phyloP scores from a whole-genome alignment of 1,139 yeast species.

The Lizanozyma gosingica region DNA sequence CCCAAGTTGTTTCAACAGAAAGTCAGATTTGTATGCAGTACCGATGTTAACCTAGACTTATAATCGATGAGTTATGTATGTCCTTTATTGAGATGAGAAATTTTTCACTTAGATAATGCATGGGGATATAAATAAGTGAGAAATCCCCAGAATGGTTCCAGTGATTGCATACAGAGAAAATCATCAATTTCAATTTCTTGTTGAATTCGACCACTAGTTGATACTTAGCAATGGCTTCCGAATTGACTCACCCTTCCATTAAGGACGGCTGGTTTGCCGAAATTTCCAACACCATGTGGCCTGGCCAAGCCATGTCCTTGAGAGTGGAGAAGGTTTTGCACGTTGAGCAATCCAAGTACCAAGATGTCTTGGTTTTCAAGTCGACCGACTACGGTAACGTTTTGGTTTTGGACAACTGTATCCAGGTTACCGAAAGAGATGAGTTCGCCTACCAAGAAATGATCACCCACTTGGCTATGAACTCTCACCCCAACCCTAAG shows the following conservation, averaged over 20 bases:
- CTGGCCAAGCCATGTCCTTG: slow-evolving; percentile 89
- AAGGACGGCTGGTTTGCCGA: slow-evolving; percentile 89
- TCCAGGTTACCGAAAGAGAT: slow-evolving; percentile 84
- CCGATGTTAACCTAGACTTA: no score
- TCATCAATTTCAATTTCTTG: no score
- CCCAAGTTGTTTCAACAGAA: no score
- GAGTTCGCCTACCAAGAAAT: slow-evolving; percentile 89
- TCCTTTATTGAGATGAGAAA: no score
- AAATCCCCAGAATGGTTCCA: no score
- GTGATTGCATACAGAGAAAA: no score
- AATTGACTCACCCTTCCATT: slow-evolving; percentile 8
- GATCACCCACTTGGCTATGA: slow-evolving; percentile 72
- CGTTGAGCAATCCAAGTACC: slow-evolving; percentile 75
- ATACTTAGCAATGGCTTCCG: slow-evolving; percentile 3
- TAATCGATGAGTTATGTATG: no score
- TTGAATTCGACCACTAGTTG: no score
- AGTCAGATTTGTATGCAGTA: no score
- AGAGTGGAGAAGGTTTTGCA: slow-evolving; percentile 75
- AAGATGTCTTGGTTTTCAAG: slow-evolving; percentile 74
- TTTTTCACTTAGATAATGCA: no score
- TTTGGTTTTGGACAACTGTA: slow-evolving; percentile 75
- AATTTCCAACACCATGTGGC: slow-evolving; percentile 83
- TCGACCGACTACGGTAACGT: slow-evolving; percentile 76
- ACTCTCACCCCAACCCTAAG: slow-evolving; percentile 66
- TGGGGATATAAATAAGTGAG: no score